Evolutionary conservation across 495 filamentous ascomycete genomes (phyloP).

Genomic region (Melanomma pulvis-pyrius): DNA sequence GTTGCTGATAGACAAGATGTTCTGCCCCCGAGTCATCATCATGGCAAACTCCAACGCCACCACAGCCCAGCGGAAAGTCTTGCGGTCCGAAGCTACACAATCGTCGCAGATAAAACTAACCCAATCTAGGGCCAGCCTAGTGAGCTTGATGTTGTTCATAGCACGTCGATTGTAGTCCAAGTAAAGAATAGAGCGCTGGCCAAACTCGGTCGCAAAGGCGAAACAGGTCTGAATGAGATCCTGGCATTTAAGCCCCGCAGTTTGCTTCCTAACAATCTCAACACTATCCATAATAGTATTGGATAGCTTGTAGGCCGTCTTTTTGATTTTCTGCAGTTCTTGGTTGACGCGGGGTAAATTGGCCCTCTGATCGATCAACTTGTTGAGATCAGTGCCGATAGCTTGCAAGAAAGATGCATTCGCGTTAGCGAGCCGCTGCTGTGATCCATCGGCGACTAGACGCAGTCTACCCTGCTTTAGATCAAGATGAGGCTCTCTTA

Average conservation of each 20-base stretch:
- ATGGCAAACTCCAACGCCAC: constrained; percentile 94
- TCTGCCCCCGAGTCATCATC: constrained; percentile 90
- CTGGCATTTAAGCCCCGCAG: constrained; percentile 81
- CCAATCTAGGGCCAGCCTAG: constrained; percentile 92
- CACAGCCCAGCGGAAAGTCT: constrained; percentile 97
- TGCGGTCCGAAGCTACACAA: constrained; percentile 89
- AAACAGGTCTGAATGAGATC: constrained; percentile 99
- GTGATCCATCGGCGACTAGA: constrained; percentile 86
- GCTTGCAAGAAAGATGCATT: constrained; percentile 72
- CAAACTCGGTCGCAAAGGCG: constrained; percentile 96
- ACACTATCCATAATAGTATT: constrained; percentile 99
- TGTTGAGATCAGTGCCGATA: constrained; percentile 78
- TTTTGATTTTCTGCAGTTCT: constrained; percentile 92
- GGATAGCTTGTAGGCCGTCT: constrained; percentile 93
- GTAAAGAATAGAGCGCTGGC: constrained; percentile 86
- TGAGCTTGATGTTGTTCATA: constrained; percentile 95
- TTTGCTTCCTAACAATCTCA: constrained; percentile 84
- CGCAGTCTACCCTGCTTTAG: constrained; percentile 84
- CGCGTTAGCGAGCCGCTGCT: constrained; percentile 75
- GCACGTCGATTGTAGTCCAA: constrained; percentile 91
- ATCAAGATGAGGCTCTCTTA: constrained; percentile 79
- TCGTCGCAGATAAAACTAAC: constrained; percentile 97
- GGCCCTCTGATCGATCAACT: constrained; percentile 87
- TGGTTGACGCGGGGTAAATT: constrained; percentile 90
- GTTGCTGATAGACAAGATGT: constrained; percentile 84